Evolutionary conservation across 2,329 filamentous ascomycete species (phyloP).

Genomic region (Ophiobolus disseminans): DNA sequence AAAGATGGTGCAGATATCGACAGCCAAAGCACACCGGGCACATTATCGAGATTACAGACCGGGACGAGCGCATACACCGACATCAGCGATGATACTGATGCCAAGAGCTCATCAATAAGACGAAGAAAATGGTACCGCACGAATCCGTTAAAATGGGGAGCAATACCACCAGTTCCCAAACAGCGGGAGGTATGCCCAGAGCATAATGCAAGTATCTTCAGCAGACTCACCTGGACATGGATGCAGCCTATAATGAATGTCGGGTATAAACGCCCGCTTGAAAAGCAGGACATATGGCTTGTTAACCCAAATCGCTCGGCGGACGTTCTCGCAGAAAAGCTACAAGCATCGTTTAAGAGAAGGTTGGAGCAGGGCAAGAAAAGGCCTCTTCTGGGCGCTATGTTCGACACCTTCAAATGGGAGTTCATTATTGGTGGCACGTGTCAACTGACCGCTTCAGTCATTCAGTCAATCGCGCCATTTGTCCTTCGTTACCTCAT

Average conservation of each 20-base stretch:
- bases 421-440: constrained; percentile 88
- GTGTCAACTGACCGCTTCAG: constrained; percentile 74
- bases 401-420: constrained; percentile 83
- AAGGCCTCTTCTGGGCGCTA: constrained; percentile 76
- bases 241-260: constrained; percentile 83
- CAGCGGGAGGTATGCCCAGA: constrained; percentile 68
- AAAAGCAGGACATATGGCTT: constrained; percentile 84
- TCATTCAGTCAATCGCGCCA: constrained; percentile 79
- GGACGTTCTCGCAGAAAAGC: constrained; percentile 69
- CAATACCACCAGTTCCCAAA: constrained; percentile 63
- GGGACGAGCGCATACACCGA: constrained; percentile 37
- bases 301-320: constrained; percentile 83
- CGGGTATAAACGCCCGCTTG: constrained; percentile 84
- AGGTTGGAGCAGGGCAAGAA: constrained; percentile 73
- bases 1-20: constrained; percentile 38
- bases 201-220: constrained; percentile 75
- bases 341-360: constrained; percentile 72
- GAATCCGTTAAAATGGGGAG: constrained; percentile 58
- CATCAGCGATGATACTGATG: constrained; percentile 37
- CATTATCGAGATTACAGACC: constrained; percentile 39
- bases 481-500: constrained; percentile 89
- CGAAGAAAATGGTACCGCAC: constrained; percentile 65
- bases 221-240: constrained; percentile 84
- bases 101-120: constrained; percentile 32
- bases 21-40: constrained; percentile 24